Evolutionary conservation across 2,329 filamentous ascomycete species (phyloP).

Genomic region (Berkeleyomyces rouxiae): DNA sequence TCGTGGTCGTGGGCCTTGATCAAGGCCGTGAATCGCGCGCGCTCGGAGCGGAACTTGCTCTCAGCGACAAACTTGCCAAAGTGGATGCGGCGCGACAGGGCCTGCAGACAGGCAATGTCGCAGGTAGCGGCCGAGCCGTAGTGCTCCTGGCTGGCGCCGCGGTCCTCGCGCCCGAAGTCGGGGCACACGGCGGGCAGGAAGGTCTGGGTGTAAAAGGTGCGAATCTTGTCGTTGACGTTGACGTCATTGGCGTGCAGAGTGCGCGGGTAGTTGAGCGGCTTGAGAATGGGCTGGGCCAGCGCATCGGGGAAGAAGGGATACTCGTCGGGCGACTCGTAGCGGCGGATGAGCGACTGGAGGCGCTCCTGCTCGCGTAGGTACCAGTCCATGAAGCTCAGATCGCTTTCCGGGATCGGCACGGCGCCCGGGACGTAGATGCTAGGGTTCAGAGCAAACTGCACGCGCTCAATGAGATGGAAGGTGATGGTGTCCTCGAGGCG

Average conservation of each 20-base stretch:
- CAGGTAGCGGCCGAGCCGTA: constrained; percentile 85
- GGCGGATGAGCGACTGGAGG: constrained; percentile 80
- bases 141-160: constrained; percentile 79
- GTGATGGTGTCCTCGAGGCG: constrained; percentile 96
- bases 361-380: constrained; percentile 79
- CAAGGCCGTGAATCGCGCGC: constrained; percentile 61
- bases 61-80: constrained; percentile 98
- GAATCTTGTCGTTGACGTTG: constrained; percentile 78
- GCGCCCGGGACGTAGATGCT: constrained; percentile 72
- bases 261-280: constrained; percentile 69
- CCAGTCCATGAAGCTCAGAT: constrained; percentile 83
- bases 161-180: constrained; percentile 59
- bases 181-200: constrained; percentile 74
- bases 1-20: constrained; percentile 67
- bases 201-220: constrained; percentile 62
- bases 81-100: constrained; percentile 78
- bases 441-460: constrained; percentile 87
- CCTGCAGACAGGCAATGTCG: constrained; percentile 80
- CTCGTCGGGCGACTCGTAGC: constrained; percentile 92
- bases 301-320: constrained; percentile 88
- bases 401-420: constrained; percentile 56
- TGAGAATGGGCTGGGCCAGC: constrained; percentile 66
- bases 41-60: constrained; percentile 76
- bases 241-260: constrained; percentile 81
- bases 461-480: constrained; percentile 89